Conservation (phyloP, 78 protist genomes). For the Dictyostelium citrinum region DNA sequence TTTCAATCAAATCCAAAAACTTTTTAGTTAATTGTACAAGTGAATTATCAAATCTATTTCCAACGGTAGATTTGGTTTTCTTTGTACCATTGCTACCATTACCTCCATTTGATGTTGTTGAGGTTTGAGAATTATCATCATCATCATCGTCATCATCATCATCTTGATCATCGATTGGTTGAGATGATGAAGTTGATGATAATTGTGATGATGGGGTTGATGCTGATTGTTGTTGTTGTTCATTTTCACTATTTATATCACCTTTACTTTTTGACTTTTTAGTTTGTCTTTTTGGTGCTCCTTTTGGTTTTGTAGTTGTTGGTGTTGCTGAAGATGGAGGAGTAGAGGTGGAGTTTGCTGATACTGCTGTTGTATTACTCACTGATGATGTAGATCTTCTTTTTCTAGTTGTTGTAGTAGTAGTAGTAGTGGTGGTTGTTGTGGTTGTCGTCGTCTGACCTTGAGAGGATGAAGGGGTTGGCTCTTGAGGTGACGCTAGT, state of each 20-base stretch:
- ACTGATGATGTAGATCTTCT: not conserved
- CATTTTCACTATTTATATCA: not conserved
- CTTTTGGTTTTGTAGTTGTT: not conserved
- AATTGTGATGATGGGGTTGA: not conserved
- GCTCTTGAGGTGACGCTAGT: not conserved
- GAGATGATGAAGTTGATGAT: not conserved
- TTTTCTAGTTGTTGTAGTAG: not conserved
- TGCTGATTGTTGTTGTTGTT: too few species aligned
- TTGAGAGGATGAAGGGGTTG: not conserved
- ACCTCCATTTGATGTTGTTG: not conserved
- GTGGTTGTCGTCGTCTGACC: not conserved
- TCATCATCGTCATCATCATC: not conserved
- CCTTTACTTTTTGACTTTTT: not conserved
- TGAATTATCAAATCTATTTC: conserved; percentile 64
- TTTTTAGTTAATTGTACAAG: conserved; percentile 55
- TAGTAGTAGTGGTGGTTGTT: not conserved
- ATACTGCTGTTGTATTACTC: not conserved
- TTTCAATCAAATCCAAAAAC: conserved; percentile 58
- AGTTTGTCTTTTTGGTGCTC: not conserved
- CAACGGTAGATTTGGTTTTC: not conserved
- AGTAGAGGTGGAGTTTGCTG: not conserved
- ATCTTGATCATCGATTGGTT: not conserved
- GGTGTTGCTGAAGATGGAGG: not conserved
- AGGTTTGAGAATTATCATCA: not conserved
- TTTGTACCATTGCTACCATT: not conserved